Percentiles rank a stretch among this genome's conserved stretches.
phyloP scores from a whole-genome alignment of 2,329 filamentous ascomycete genomes.

The Pestalotiopsis fici region DNA sequence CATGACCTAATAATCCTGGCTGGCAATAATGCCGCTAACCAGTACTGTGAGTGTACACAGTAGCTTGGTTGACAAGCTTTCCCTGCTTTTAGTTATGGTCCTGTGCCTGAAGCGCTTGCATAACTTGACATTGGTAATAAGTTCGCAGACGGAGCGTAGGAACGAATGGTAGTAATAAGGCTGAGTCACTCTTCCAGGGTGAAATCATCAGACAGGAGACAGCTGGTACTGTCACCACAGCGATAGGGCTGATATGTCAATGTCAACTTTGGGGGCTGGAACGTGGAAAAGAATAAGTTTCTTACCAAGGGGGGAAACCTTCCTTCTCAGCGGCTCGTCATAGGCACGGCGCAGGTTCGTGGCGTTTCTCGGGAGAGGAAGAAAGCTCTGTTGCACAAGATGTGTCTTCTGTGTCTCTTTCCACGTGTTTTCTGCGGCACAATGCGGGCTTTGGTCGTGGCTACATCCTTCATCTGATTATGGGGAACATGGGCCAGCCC shows the following conservation, averaged over 20 bases:
- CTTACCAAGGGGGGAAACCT: background rate
- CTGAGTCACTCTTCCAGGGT: too few species aligned
- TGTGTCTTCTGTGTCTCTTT: background rate
- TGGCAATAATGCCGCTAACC: background rate
- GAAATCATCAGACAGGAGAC: too few species aligned
- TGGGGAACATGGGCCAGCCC: background rate
- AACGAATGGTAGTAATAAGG: too few species aligned
- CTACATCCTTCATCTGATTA: background rate
- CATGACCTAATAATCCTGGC: background rate
- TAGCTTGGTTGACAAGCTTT: background rate
- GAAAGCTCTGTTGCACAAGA: background rate
- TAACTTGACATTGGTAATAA: background rate
- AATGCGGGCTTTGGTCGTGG: background rate
- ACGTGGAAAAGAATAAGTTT: too few species aligned
- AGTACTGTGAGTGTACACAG: too few species aligned
- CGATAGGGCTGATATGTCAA: too few species aligned
- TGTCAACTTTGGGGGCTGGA: too few species aligned
- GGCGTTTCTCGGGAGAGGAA: background rate
- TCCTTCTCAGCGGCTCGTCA: background rate
- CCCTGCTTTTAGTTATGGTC: background rate
- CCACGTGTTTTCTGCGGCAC: background rate
- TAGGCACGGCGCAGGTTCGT: background rate
- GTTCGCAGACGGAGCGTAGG: too few species aligned
- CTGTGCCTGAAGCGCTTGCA: background rate
- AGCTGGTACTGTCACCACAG: too few species aligned